Percentiles rank a stretch among this genome's conserved stretches.
These are phyloP conservation scores for Rhynchospora breviuscula DNA, from an alignment of 176 grass and related monocot genomes.

Conservation along the genomic window DNA sequence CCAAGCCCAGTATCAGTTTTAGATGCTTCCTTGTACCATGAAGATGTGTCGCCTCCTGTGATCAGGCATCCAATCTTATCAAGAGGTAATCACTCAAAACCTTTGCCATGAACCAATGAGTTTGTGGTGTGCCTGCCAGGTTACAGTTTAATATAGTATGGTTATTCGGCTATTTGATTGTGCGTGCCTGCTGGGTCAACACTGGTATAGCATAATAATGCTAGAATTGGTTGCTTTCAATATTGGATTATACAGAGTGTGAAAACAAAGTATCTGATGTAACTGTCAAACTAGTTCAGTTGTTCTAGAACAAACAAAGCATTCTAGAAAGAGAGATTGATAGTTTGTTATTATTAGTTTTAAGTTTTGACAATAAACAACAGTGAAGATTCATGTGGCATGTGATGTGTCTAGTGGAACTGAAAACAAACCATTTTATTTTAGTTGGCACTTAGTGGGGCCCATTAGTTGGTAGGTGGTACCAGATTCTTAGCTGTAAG, in stretches of 20 bases:
- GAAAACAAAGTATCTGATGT: background rate
- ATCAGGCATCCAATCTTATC: slow-evolving; percentile 33
- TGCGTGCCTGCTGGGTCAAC: background rate
- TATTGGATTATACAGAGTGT: background rate
- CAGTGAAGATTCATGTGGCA: background rate
- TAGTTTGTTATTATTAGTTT: background rate
- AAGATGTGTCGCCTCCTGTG: slow-evolving; percentile 34
- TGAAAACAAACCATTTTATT: slow-evolving; percentile 15
- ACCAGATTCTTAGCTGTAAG: slow-evolving; percentile 25
- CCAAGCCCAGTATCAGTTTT: slow-evolving; percentile 76
- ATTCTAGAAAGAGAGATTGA: background rate
- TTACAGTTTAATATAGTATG: background rate
- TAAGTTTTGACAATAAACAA: background rate
- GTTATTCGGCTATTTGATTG: background rate
- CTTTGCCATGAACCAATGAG: background rate
- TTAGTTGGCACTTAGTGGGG: slow-evolving; percentile 18
- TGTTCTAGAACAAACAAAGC: background rate
- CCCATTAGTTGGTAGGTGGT: slow-evolving; percentile 29
- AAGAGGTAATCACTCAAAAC: slow-evolving; percentile 26
- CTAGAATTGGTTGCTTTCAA: background rate
- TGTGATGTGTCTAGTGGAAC: slow-evolving; percentile 22
- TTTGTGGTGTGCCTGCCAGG: background rate
- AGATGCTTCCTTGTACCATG: slow-evolving; percentile 54
- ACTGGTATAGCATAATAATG: background rate
- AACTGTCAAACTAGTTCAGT: background rate